Evolutionary conservation across 2,329 filamentous ascomycete species (phyloP).

Genomic region (Pseudogymnoascus sp.): DNA sequence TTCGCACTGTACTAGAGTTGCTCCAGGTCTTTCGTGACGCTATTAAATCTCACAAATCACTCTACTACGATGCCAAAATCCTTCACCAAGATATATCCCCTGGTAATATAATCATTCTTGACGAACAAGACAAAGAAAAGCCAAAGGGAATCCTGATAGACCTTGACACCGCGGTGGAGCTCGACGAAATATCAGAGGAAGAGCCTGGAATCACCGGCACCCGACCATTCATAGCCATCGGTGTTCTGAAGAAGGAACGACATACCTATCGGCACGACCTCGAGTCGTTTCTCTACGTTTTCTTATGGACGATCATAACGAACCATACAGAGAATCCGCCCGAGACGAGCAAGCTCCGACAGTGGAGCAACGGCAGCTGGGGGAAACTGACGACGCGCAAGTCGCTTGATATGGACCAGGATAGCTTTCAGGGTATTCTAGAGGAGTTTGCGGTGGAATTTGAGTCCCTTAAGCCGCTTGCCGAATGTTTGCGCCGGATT

Average conservation of each 20-base stretch:
- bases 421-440: constrained; percentile 18
- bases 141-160: constrained; percentile 23
- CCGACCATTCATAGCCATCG: constrained; percentile 24
- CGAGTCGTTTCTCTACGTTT: constrained; percentile 24
- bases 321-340: constrained; percentile 16
- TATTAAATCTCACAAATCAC: not conserved
- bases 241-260: constrained; percentile 17
- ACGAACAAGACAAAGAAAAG: constrained; percentile 16
- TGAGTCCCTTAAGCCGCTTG: constrained; percentile 18
- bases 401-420: constrained; percentile 17
- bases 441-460: constrained; percentile 20
- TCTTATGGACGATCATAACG: constrained; percentile 23
- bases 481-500: constrained; percentile 15
- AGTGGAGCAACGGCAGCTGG: constrained; percentile 20
- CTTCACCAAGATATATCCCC: not conserved
- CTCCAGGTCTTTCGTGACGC: not conserved
- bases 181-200: constrained; percentile 4
- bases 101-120: constrained; percentile 15
- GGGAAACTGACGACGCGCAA: constrained; percentile 19
- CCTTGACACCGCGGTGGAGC: constrained; percentile 21
- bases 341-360: constrained; percentile 18
- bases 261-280: constrained; percentile 25
- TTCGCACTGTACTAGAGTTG: not conserved
- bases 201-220: constrained; percentile 17
- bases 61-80: not conserved